These are phyloP conservation scores for Akanthomyces muscarius DNA, from an alignment of 2,329 filamentous ascomycete species.

Conservation along the genomic window DNA sequence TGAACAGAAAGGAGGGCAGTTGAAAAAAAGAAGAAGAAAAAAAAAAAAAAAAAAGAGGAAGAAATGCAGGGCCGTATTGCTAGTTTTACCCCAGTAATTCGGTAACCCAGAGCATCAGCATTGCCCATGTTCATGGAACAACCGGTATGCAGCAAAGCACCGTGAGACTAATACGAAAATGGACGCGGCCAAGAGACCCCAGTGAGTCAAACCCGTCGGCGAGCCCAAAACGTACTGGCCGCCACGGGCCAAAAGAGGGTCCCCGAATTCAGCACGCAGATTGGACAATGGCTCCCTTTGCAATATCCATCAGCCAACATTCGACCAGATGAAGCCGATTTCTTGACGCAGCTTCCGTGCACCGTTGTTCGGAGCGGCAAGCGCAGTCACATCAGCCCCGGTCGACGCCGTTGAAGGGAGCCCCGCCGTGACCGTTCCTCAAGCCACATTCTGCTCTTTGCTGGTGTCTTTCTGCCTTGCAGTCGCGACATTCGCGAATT, in stretches of 20 bases:
- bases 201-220: constrained; percentile 11
- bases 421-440: neutral
- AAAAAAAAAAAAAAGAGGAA: neutral
- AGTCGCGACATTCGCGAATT: neutral
- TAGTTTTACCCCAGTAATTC: neutral
- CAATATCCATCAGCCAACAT: neutral
- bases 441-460: neutral
- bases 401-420: neutral
- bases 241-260: neutral
- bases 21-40: too few relatives aligned
- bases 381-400: neutral
- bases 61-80: neutral
- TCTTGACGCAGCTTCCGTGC: neutral
- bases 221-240: constrained; percentile 17
- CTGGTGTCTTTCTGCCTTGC: neutral
- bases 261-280: neutral
- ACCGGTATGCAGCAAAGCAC: neutral
- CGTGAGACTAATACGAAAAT: neutral
- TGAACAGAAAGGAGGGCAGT: neutral
- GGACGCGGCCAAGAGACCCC: neutral
- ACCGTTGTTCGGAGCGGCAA: constrained; percentile 12
- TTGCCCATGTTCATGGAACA: too few relatives aligned
- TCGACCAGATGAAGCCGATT: neutral
- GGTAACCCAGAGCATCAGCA: neutral
- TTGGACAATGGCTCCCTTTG: neutral